Percentiles rank a stretch among this genome's conserved stretches.
phyloP scores from a whole-genome alignment of 2,329 filamentous ascomycete genomes.

The Rhexocercosporidium sp. region DNA sequence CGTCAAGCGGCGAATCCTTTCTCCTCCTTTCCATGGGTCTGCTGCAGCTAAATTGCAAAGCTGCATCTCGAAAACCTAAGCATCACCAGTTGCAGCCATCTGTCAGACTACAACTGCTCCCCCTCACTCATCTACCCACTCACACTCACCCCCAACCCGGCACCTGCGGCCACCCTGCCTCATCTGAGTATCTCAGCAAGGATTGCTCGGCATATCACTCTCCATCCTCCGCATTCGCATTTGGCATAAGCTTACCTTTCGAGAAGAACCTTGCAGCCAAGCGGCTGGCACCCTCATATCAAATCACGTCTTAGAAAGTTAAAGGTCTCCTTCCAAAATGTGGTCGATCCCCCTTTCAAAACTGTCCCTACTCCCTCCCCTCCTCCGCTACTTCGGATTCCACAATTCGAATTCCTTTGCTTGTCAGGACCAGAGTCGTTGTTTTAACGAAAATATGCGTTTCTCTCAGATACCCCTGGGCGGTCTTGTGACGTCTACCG shows the following conservation, averaged over 20 bases:
- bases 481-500: conserved; percentile 29
- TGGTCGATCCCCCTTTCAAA: conserved; percentile 23
- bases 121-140: not conserved
- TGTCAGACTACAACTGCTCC: not conserved
- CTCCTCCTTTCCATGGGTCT: not conserved
- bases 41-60: conserved; percentile 2
- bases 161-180: not conserved
- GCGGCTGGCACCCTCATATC: not conserved
- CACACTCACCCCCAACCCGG: not conserved
- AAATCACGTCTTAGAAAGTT: not conserved
- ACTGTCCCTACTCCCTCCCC: conserved; percentile 15
- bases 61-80: not conserved
- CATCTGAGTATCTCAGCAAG: not conserved
- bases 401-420: conserved; percentile 2
- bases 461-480: conserved; percentile 25
- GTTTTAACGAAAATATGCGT: conserved; percentile 25
- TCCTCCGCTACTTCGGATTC: conserved; percentile 18
- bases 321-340: conserved; percentile 19
- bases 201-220: not conserved
- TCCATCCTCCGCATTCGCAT: conserved; percentile 7
- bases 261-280: conserved; percentile 5
- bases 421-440: conserved; percentile 6
- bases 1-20: not conserved
- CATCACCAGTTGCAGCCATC: not conserved
- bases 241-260: not conserved